phyloP scores from a whole-genome alignment of 2,329 filamentous ascomycete genomes.

The Raffaelea arxii region DNA sequence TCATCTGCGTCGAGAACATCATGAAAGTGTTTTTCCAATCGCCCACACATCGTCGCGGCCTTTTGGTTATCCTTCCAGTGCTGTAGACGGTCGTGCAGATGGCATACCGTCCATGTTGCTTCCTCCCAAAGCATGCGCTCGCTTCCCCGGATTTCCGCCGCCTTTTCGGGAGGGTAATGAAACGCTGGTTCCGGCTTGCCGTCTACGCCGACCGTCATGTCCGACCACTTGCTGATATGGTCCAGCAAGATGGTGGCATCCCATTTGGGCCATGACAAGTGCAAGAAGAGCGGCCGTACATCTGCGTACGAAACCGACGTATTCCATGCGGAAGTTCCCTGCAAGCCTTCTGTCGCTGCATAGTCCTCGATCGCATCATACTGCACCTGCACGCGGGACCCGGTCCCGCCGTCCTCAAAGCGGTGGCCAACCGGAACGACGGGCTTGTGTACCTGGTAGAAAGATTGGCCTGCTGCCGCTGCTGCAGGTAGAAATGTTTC shows the following conservation, averaged over 20 bases:
- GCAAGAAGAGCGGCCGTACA: constrained; percentile 22
- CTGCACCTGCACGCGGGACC: constrained; percentile 18
- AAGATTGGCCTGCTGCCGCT: constrained; percentile 25
- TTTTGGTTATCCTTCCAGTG: constrained; percentile 5
- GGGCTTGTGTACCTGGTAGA: constrained; percentile 26
- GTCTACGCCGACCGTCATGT: constrained; percentile 14
- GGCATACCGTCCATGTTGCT: constrained; percentile 20
- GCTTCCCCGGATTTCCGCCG: constrained; percentile 19
- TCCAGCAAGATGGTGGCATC: constrained; percentile 19
- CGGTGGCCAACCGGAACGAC: constrained; percentile 22
- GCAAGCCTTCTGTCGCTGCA: constrained; percentile 1
- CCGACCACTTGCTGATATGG: constrained; percentile 13
- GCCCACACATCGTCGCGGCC: constrained; percentile 4
- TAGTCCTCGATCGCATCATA: constrained; percentile 20
- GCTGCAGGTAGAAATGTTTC: constrained; percentile 37
- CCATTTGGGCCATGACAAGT: constrained; percentile 25
- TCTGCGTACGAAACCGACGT: background rate
- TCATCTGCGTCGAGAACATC: constrained; percentile 2
- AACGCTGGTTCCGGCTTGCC: constrained; percentile 19
- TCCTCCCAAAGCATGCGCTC: constrained; percentile 23
- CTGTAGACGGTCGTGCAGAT: constrained; percentile 13
- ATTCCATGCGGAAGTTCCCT: background rate
- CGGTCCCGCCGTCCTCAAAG: constrained; percentile 17
- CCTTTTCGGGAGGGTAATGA: constrained; percentile 15
- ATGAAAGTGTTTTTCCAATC: constrained; percentile 3